Evolutionary conservation across 371 early-diverging fungal genomes (phyloP), one percentile per base, ranked within the genome.

Genomic region (Funneliformis caledonium): DNA sequence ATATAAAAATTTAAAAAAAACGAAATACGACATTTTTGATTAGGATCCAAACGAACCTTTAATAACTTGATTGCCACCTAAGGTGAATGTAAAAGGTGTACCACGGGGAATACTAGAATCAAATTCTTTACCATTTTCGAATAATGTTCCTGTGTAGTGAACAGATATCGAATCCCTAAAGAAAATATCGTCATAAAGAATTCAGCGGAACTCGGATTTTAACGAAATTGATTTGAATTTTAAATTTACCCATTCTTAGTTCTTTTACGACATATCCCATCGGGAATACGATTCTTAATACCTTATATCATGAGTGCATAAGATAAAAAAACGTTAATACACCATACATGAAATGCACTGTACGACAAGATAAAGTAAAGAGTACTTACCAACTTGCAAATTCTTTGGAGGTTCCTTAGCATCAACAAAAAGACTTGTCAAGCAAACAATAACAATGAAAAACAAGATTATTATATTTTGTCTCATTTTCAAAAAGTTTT

Each of bases 71-170:
- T 91, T 91, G 65, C 78, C 64, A 45, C 85, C 86, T 19, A 96
- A 85, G 6, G 85, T 88, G 82, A 96, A 96, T 61, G 91, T 90
- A 72, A 97, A 92, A 22, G 94, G 92, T 61, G 88, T 85, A 70
- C 87, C 84, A 74, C 97, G 89, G 81, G 93, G 93, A 76, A 86
- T 59, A 81, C 92, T 92, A 48, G 92, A 92, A 83, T 96, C 96
- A 82, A 96, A 96, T 86, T 94, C 89, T 26, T 84, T 82, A 8
- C 94, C 95, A 47, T 85, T 88, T 12, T 88, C 87, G 81, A 93
- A 93, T 31, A 94, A 84, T 14, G 91, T 92, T 65, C 95, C 95
- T 4, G 90, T 91, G 83, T 96, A 96, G 84, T 96, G 96, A 91
- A 96, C 93, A 1, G 91, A 86, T 16, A 94, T 79, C 52, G 83